Evolutionary conservation across 805 yeast genomes (phyloP), one percentile per base, ranked within the genome.

Genomic region (Ogataea kodamae): DNA sequence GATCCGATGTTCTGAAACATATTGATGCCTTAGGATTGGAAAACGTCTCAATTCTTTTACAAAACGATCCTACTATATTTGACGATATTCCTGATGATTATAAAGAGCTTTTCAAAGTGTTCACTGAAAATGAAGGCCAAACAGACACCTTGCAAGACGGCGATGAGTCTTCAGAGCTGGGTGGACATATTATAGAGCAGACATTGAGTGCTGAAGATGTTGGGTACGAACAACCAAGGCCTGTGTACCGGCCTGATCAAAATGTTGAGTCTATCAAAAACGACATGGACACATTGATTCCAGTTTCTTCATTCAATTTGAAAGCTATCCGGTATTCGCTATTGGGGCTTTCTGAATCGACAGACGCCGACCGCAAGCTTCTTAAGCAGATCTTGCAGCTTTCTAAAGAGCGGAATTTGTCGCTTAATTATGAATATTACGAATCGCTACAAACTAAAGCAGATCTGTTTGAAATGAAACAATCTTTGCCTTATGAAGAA

Each of bases 271-370:
- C 33, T 48, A 51, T 85, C 9, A 70, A 69, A 2, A 83, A 81
- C 42, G 74, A 74, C 25, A 65, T 70, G 20, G 77, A 68, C 2
- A 49, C 45, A 9, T 67, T 89, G 30, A 59, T 62, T 28, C 68
- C 94, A 1, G 95, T 86, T 6, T 80, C 78, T 26, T 76, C 95
- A 0, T 74, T 77, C 40, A 94, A 92, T 9, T 70, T 88, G 61
- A 80, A 79, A 45, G 81, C 80, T 10, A 80, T 89, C 39, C 76
- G 90, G 54, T 85, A 83, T 47, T 74, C 90, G 3, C 65, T 88
- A 23, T 53, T 76, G 14, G 83, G 79, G 1, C 55, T 78, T 12
- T 52, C 49, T 4, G 51, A 48, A 19, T 37, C 55, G 9, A 43
- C 45, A 34, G 46, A 48, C 27, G 49, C 49, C 25, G 51, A 56